Percentiles rank a stretch among this genome's conserved stretches.
Conservation (phyloP, 2,329 filamentous ascomycete genomes). For the Sclerotinia borealis region DNA sequence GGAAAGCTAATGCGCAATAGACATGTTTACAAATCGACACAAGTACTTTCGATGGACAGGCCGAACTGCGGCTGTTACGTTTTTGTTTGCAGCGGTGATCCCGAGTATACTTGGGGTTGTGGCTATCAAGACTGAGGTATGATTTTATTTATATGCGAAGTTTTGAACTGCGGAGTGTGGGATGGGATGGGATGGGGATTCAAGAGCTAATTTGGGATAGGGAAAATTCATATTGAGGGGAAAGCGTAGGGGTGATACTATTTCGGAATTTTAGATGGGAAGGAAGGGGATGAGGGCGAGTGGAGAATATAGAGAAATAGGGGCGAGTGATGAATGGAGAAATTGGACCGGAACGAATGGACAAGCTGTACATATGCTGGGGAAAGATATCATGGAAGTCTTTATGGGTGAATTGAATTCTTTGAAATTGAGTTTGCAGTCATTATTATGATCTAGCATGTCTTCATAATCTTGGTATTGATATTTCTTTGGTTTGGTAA, state of each 20-base stretch:
- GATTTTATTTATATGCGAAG: conserved; percentile 34
- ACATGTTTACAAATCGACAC: conserved; percentile 77
- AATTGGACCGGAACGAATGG: not conserved
- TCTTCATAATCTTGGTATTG: not conserved
- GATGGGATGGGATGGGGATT: conserved; percentile 8
- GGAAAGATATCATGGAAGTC: not conserved
- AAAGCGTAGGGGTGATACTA: conserved; percentile 82
- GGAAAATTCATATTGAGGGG: conserved; percentile 80
- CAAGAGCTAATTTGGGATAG: conserved; percentile 44
- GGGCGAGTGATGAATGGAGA: no score
- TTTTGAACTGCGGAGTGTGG: no score
- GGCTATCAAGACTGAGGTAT: conserved; percentile 79
- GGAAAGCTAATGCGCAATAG: conserved; percentile 32
- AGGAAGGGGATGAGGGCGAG: conserved; percentile 12
- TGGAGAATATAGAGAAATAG: not conserved
- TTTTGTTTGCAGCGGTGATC: conserved; percentile 69
- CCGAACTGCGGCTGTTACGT: conserved; percentile 71
- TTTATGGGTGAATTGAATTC: not conserved
- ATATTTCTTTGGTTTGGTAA: not conserved
- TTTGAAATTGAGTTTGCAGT: not conserved
- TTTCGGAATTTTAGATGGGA: conserved; percentile 64
- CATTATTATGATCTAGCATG: not conserved
- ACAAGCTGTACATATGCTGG: conserved; percentile 20
- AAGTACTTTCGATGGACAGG: conserved; percentile 95
- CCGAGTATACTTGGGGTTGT: conserved; percentile 65